These are phyloP conservation scores for Pharnaceum exiguum DNA, from an alignment of 148 eudicot genomes.

Conservation along the genomic window DNA sequence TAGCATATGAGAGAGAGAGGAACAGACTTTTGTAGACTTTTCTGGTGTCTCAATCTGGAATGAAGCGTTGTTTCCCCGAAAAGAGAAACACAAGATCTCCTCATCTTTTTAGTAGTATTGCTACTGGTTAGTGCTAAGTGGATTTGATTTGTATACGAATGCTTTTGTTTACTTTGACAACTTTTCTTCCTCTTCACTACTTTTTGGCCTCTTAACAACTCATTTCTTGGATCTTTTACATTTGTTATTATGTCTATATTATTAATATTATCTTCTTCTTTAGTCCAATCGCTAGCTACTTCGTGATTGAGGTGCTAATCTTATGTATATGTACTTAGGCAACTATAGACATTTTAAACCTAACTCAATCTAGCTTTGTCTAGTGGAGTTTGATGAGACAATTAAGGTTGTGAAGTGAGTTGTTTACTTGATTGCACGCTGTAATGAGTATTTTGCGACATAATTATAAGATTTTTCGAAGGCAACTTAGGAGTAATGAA, in stretches of 20 bases:
- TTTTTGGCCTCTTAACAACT: slow-evolving; percentile 7
- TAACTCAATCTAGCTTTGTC: slow-evolving; percentile 8
- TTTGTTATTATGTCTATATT: slow-evolving; percentile 4
- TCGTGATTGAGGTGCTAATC: slow-evolving; percentile 11
- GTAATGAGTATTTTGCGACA: too few species aligned
- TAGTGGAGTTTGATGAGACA: neutral
- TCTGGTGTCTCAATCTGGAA: slow-evolving; percentile 16
- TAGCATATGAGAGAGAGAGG: neutral
- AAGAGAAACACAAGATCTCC: slow-evolving; percentile 21
- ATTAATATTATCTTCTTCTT: neutral
- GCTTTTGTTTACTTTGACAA: slow-evolving; percentile 15
- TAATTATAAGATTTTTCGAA: too few species aligned
- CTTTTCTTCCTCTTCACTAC: slow-evolving; percentile 12
- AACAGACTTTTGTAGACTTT: too few species aligned
- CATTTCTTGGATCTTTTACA: slow-evolving; percentile 12
- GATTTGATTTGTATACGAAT: slow-evolving; percentile 10
- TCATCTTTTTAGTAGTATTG: slow-evolving; percentile 9
- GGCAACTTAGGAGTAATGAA: too few species aligned
- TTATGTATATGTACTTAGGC: too few species aligned
- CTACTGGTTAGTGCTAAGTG: slow-evolving; percentile 2
- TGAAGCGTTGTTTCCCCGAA: slow-evolving; percentile 17
- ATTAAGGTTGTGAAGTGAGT: too few species aligned
- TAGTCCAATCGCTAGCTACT: slow-evolving; percentile 13
- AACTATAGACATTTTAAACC: neutral
- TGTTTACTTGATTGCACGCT: too few species aligned